Evolutionary conservation across 2,329 filamentous ascomycete species (phyloP).

Genomic region (Cryphonectria nitschkei): DNA sequence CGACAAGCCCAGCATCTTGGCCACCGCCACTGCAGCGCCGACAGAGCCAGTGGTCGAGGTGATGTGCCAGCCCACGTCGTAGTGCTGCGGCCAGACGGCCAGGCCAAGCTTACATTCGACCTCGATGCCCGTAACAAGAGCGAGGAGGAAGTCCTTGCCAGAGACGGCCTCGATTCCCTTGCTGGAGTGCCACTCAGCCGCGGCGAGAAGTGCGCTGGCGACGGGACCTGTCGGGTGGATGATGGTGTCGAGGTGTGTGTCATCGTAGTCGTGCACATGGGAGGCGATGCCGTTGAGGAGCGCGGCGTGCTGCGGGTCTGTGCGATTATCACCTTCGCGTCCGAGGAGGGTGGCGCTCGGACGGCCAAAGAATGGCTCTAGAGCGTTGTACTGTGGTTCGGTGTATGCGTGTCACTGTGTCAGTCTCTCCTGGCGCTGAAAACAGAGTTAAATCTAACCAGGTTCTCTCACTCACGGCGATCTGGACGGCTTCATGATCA

Average conservation of each 20-base stretch:
- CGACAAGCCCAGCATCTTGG: constrained; percentile 49
- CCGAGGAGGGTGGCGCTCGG: constrained; percentile 40
- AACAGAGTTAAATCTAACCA: neutral
- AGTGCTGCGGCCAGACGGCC: constrained; percentile 57
- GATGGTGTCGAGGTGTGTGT: constrained; percentile 59
- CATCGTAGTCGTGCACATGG: constrained; percentile 61
- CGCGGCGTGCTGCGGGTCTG: constrained; percentile 53
- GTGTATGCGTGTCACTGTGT: neutral
- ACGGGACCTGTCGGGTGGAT: constrained; percentile 59
- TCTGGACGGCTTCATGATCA: constrained; percentile 47
- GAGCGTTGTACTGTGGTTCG: constrained; percentile 17
- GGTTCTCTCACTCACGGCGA: constrained; percentile 34
- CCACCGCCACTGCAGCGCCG: constrained; percentile 55
- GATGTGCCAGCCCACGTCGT: constrained; percentile 61
- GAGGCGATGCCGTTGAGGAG: constrained; percentile 59
- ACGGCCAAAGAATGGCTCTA: constrained; percentile 37
- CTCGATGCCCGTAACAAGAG: constrained; percentile 56
- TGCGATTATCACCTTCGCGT: constrained; percentile 35
- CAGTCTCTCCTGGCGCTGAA: neutral
- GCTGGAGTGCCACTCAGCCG: constrained; percentile 44
- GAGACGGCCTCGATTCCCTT: constrained; percentile 36
- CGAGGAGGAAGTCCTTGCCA: constrained; percentile 53
- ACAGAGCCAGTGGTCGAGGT: constrained; percentile 56
- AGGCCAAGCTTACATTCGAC: constrained; percentile 56
- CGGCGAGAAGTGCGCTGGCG: constrained; percentile 52